phyloP scores from a whole-genome alignment of 2,329 filamentous ascomycete species.

The Aspergillus fijiensis region DNA sequence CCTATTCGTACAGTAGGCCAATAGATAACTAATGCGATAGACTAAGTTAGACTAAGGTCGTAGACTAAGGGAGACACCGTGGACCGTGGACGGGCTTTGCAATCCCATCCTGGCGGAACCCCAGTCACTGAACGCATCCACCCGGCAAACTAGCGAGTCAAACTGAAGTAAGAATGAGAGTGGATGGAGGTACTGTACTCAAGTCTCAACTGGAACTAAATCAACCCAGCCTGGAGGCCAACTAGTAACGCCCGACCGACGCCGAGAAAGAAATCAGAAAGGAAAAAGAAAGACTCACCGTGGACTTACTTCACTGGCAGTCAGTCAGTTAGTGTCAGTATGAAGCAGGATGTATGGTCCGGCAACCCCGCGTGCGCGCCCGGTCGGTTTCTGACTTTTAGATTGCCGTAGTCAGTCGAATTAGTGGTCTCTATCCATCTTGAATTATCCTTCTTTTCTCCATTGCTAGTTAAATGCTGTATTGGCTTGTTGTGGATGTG shows the following conservation, averaged over 20 bases:
- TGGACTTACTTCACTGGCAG: not conserved
- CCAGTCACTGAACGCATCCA: slow-evolving; percentile 2
- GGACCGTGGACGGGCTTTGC: not conserved
- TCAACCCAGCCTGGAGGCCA: no score
- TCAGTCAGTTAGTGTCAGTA: not conserved
- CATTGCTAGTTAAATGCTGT: no score
- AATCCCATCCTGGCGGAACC: slow-evolving; percentile 5
- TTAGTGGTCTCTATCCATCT: not conserved
- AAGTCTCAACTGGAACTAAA: no score
- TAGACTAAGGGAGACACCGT: no score
- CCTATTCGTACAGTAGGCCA: no score
- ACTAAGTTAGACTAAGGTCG: no score
- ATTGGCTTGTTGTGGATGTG: no score
- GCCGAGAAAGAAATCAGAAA: not conserved
- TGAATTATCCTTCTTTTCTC: not conserved
- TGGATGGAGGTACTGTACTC: no score
- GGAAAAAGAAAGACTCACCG: not conserved
- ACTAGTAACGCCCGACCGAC: no score
- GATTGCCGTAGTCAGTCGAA: no score
- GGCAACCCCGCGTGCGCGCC: not conserved
- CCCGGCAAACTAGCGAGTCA: slow-evolving; percentile 4
- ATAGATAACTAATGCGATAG: no score
- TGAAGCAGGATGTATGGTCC: not conserved
- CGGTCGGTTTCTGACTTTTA: not conserved
- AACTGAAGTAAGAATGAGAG: not conserved